Base-by-base conservation (phyloP, 352 stramenopile species). In the Pythium guiyangense region DNA sequence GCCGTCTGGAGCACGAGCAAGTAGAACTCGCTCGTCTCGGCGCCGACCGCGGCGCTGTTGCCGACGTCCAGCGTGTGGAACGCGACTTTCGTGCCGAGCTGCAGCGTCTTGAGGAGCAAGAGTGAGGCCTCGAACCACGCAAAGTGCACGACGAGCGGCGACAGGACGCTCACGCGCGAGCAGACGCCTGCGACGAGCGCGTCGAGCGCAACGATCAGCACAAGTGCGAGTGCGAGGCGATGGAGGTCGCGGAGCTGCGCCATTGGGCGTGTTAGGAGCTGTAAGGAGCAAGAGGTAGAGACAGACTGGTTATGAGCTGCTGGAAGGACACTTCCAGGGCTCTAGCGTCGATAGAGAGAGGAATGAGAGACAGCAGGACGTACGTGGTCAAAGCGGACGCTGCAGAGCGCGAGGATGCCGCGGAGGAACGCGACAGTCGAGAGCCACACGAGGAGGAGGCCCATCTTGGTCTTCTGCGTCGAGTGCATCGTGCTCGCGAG, bases 91-190 rank as follows among this genome's bases (percentile, higher is more conserved):
- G 79, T 77, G 9, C 71, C 79, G 11, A 92, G 72, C 35, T 92
- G 77, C 49, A 84, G 62, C 14, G 77, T 74, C 63, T 79, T 80
- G 39, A 92, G 67, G 22, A 92, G 53, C 59, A 90, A 69, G 8
- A 92, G 64, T 20, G 71, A 77, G 5, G 79, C 79, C 29, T 92
- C 82, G 51, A 89, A 92, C 73, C 77, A 92, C 53, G 79, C 77
- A 40, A 92, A 80, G 54, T 87, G 76, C 40, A 84, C 61, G 25
- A 90, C 76, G 20, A 71, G 70, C 9, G 73, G 59, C 11, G 75
- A 74, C 49, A 90, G 86, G 11, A 84, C 57, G 11, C 47, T 51
- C 17, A 76, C 54, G 5, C 63, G 54, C 29, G 78, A 78, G 31
- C 73, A 83, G 6, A 64, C 18, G 5, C 57, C 58, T 0, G 74